phyloP scores from a whole-genome alignment of 768 basidiomycete genomes.

The Lepiota venenata region DNA sequence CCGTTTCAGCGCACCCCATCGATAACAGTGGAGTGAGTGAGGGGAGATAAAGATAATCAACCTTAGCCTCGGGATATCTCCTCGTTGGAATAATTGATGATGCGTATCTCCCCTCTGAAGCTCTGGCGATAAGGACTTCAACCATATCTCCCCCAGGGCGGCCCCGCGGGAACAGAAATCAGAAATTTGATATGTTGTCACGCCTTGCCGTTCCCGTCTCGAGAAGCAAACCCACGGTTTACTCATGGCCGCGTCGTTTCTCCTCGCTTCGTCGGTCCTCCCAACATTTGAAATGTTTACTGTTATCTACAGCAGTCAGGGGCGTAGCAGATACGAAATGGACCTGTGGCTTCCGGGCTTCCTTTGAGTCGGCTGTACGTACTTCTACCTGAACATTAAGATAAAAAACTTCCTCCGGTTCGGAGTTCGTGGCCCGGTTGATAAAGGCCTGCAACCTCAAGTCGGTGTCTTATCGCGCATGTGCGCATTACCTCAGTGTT shows the following conservation, averaged over 20 bases:
- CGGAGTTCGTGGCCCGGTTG: neutral
- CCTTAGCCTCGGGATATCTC: neutral
- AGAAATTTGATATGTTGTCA: too few relatives aligned
- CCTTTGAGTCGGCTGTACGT: neutral
- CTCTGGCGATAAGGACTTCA: too few relatives aligned
- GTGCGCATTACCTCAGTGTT: neutral
- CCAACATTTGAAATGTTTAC: too few relatives aligned
- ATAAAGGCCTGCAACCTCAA: neutral
- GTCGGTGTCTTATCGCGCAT: neutral
- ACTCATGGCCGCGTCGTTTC: too few relatives aligned
- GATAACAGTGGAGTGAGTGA: slow-evolving; percentile 1
- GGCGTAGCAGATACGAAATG: too few relatives aligned
- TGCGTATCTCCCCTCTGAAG: neutral
- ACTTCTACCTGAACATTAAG: neutral
- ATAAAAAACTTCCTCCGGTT: neutral
- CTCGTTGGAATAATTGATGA: neutral
- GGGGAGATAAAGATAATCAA: neutral
- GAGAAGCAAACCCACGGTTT: too few relatives aligned
- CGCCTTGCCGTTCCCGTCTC: too few relatives aligned
- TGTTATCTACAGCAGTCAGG: too few relatives aligned
- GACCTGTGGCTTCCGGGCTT: neutral
- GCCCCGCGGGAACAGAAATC: too few relatives aligned
- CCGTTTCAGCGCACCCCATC: neutral
- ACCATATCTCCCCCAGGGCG: too few relatives aligned
- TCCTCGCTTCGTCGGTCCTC: too few relatives aligned